A percentile compares a stretch with the other conserved stretches of the same genome.
Conservation (phyloP, 2,329 filamentous ascomycete genomes). For the Drechmeria coniospora region DNA sequence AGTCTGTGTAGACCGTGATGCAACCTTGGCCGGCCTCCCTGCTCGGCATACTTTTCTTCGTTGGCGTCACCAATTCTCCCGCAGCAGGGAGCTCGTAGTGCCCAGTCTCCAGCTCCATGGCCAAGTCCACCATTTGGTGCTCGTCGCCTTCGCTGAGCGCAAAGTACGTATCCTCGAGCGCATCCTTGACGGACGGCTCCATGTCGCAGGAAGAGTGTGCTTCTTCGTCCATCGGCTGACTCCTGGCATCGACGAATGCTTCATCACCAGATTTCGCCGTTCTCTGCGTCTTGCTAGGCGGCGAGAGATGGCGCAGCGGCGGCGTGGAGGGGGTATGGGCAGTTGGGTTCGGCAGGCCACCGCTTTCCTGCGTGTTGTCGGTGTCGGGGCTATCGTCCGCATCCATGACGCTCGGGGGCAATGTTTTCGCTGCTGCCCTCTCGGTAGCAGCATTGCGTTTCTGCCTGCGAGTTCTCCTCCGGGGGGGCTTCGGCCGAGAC, state of each 20-base stretch:
- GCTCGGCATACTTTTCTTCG: slow-evolving; percentile 4
- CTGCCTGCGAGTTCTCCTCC: slow-evolving; percentile 6
- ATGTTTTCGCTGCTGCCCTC: slow-evolving; percentile 2
- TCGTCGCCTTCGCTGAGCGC: slow-evolving; percentile 29
- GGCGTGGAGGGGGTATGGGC: slow-evolving; percentile 6
- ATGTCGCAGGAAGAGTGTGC: slow-evolving; percentile 3
- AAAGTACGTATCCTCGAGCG: slow-evolving; percentile 19
- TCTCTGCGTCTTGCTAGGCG: slow-evolving; percentile 10
- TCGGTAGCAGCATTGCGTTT: slow-evolving; percentile 1
- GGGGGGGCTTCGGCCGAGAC: slow-evolving; percentile 6
- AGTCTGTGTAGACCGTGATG: slow-evolving; percentile 10
- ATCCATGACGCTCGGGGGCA: slow-evolving; percentile 14
- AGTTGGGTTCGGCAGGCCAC: no score
- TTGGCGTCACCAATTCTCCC: slow-evolving; percentile 6
- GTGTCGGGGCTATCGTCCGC: slow-evolving; percentile 11
- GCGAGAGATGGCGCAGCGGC: slow-evolving; percentile 5
- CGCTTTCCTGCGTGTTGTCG: no score
- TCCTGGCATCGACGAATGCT: slow-evolving; percentile 34
- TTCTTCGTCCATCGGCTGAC: slow-evolving; percentile 25
- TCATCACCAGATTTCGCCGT: slow-evolving; percentile 28
- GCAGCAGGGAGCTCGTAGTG: slow-evolving; percentile 12
- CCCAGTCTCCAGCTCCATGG: slow-evolving; percentile 32
- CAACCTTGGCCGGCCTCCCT: slow-evolving; percentile 4
- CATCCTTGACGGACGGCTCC: neutral
- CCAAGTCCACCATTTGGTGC: slow-evolving; percentile 29